Conservation (phyloP, 1,284 basidiomycete species). For the Chiua sp. region DNA sequence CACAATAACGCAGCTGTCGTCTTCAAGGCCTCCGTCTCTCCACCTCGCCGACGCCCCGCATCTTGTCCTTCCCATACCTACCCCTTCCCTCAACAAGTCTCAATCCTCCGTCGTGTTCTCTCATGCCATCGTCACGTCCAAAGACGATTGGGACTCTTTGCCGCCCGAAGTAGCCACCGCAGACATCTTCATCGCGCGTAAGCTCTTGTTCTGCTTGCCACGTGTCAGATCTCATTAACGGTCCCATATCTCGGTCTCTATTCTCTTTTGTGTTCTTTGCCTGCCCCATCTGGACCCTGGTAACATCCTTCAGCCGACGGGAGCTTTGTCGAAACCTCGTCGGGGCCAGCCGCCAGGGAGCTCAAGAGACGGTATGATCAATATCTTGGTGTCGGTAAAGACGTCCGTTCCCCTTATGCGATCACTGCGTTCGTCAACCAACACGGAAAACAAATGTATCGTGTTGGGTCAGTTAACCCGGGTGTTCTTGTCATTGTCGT, state of each 20-base stretch:
- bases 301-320: constrained; percentile 57
- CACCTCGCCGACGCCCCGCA: no score
- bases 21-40: background rate
- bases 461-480: constrained; percentile 64
- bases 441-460: constrained; percentile 75
- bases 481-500: background rate
- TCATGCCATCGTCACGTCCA: constrained; percentile 37
- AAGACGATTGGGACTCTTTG: constrained; percentile 36
- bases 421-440: constrained; percentile 81
- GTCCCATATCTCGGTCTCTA: background rate
- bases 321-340: constrained; percentile 79
- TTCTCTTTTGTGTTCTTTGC: background rate
- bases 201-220: constrained; percentile 29
- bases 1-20: constrained; percentile 17
- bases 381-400: constrained; percentile 63
- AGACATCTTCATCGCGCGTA: constrained; percentile 65
- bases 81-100: constrained; percentile 43
- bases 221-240: constrained; percentile 10
- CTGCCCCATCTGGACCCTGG: constrained; percentile 1
- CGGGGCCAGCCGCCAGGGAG: constrained; percentile 71
- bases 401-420: constrained; percentile 74
- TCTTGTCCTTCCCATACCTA: constrained; percentile 54
- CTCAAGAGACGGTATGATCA: constrained; percentile 77
- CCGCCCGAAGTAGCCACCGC: constrained; percentile 59
- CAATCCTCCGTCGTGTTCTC: constrained; percentile 51